Conservation (phyloP, 768 basidiomycete genomes). For the Boletus huronensis region DNA sequence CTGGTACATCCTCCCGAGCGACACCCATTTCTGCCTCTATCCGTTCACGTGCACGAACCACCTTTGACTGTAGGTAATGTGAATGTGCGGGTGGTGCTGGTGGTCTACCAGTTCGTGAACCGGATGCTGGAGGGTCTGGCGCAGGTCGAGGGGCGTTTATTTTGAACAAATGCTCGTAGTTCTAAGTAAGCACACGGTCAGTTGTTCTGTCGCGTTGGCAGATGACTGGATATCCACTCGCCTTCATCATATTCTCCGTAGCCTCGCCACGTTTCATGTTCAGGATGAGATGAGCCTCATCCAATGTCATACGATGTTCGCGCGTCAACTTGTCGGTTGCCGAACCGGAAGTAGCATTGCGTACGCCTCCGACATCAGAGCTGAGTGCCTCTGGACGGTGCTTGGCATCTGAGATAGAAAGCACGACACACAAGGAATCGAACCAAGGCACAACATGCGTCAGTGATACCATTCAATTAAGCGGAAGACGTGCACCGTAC, state of each 20-base stretch:
- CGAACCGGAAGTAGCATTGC: constrained; percentile 71
- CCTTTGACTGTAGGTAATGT: constrained; percentile 95
- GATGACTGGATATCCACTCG: constrained; percentile 30
- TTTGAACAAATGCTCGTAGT: constrained; percentile 91
- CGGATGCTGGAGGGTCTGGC: constrained; percentile 42
- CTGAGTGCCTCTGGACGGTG: constrained; percentile 69
- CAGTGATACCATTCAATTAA: background rate
- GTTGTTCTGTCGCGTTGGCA: background rate
- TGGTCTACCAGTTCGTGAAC: constrained; percentile 39
- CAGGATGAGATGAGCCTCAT: constrained; percentile 91
- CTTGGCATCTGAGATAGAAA: constrained; percentile 69
- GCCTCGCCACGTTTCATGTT: constrained; percentile 77
- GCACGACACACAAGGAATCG: background rate
- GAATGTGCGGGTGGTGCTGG: constrained; percentile 53
- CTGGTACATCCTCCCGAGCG: constrained; percentile 22
- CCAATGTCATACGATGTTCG: constrained; percentile 88
- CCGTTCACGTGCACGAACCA: constrained; percentile 91
- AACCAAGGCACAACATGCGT: background rate
- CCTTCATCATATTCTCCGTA: constrained; percentile 71
- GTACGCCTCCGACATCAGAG: constrained; percentile 68
- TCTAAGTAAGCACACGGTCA: constrained; percentile 42
- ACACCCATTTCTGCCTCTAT: constrained; percentile 78
- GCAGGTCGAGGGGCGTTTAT: constrained; percentile 73
- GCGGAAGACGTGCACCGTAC: constrained; percentile 45
- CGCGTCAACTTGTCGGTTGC: constrained; percentile 77